phyloP scores from a whole-genome alignment of 1,284 basidiomycete species.

The Kwoniella shivajii region DNA sequence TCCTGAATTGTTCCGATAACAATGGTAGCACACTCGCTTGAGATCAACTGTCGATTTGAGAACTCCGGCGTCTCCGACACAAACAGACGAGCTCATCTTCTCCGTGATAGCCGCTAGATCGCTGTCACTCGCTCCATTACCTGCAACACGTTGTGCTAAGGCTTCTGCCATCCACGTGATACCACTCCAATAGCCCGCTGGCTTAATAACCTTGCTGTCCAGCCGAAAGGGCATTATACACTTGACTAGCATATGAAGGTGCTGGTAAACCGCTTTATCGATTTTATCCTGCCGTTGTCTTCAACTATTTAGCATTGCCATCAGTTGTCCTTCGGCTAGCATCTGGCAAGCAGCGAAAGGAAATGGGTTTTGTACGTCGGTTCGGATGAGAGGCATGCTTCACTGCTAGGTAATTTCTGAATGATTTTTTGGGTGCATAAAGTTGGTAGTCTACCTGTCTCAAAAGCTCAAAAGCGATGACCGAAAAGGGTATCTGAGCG shows the following conservation, averaged over 20 bases:
- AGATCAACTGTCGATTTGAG: conserved; percentile 5
- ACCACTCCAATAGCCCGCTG: conserved; percentile 30
- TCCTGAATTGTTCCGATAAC: too few relatives aligned
- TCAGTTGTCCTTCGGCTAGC: conserved; percentile 30
- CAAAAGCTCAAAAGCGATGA: too few relatives aligned
- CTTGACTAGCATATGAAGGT: conserved; percentile 18
- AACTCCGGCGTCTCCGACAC: conserved; percentile 32
- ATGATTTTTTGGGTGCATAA: too few relatives aligned
- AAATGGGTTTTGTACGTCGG: conserved; percentile 25
- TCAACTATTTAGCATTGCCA: conserved; percentile 32
- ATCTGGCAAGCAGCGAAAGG: conserved; percentile 31
- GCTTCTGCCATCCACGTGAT: conserved; percentile 32
- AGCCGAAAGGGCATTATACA: conserved; percentile 30
- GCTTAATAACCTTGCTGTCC: conserved; percentile 28
- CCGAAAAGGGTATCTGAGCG: too few relatives aligned
- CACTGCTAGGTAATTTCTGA: too few relatives aligned
- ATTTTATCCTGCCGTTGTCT: neutral
- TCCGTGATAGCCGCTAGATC: conserved; percentile 31
- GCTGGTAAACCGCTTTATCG: conserved; percentile 11
- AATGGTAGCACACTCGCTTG: too few relatives aligned
- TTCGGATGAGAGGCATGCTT: too few relatives aligned
- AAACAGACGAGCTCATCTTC: conserved; percentile 27
- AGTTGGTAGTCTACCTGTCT: too few relatives aligned
- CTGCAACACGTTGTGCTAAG: conserved; percentile 25
- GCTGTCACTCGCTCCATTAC: conserved; percentile 27